Conservation (phyloP, 129 eudicot genomes). For the Apium graveolens region DNA sequence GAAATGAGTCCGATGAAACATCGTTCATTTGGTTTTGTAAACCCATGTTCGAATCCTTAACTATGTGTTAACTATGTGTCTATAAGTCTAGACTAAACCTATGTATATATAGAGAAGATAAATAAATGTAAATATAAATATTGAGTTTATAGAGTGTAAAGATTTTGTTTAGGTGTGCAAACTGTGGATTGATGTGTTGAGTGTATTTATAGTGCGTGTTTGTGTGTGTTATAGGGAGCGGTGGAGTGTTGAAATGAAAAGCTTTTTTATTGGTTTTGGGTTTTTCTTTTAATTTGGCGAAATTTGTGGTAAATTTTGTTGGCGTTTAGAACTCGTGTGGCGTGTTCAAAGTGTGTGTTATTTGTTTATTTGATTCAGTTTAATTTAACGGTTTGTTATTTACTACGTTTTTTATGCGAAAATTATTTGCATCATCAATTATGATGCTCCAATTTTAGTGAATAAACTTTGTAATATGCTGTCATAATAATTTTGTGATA, state of each 20-base stretch:
- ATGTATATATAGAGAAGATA: not conserved
- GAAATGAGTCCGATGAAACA: constrained; percentile 53
- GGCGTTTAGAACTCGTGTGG: not conserved
- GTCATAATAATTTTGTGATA: too few relatives aligned
- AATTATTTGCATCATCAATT: not conserved
- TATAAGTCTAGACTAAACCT: not conserved
- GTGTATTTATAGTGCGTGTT: not conserved
- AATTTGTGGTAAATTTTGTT: not conserved
- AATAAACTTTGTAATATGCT: too few relatives aligned
- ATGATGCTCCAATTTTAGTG: not conserved
- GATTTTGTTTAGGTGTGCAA: not conserved
- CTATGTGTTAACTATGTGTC: too few relatives aligned
- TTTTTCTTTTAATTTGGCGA: not conserved
- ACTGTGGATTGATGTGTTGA: not conserved
- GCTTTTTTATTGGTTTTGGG: not conserved
- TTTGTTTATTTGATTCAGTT: too few relatives aligned
- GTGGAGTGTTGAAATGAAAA: not conserved
- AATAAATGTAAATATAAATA: too few relatives aligned
- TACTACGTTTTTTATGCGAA: too few relatives aligned
- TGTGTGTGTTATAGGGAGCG: not conserved
- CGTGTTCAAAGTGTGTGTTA: not conserved
- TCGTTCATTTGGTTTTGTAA: constrained; percentile 61
- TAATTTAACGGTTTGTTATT: not conserved
- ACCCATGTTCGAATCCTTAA: constrained; percentile 38
- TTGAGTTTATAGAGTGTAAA: not conserved